phyloP scores from a whole-genome alignment of 805 yeast species.

The Myxozyma sirexii region DNA sequence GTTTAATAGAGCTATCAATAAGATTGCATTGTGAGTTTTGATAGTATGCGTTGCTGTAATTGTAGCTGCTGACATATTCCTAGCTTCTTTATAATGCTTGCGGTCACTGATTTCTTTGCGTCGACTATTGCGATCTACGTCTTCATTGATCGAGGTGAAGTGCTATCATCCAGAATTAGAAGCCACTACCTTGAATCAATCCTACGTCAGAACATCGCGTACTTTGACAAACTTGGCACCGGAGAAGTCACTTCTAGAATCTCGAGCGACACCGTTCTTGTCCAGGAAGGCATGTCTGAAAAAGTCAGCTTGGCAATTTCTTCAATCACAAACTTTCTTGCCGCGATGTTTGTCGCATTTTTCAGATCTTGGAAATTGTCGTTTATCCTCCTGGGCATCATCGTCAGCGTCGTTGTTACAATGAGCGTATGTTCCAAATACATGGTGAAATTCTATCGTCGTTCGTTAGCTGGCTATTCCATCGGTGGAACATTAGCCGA shows the following conservation, averaged over 20 bases:
- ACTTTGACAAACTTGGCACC: slow-evolving; percentile 47
- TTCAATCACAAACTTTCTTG: slow-evolving; percentile 45
- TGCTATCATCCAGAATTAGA: slow-evolving; percentile 46
- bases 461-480: slow-evolving; percentile 16
- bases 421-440: slow-evolving; percentile 41
- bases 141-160: slow-evolving; percentile 47
- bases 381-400: slow-evolving; percentile 42
- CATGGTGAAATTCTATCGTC: slow-evolving; percentile 31
- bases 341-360: slow-evolving; percentile 46
- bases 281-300: slow-evolving; percentile 49
- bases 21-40: slow-evolving; percentile 39
- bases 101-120: slow-evolving; percentile 13
- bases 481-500: slow-evolving; percentile 44
- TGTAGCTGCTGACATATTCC: background rate
- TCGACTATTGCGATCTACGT: slow-evolving; percentile 40
- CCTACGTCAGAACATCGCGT: slow-evolving; percentile 47
- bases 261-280: slow-evolving; percentile 46
- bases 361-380: slow-evolving; percentile 46
- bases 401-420: slow-evolving; percentile 38
- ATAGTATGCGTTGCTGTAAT: too few relatives aligned
- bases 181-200: slow-evolving; percentile 43
- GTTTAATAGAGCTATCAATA: slow-evolving; percentile 44
- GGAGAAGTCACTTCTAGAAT: slow-evolving; percentile 50
- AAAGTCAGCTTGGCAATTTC: slow-evolving; percentile 44
- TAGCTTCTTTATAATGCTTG: slow-evolving; percentile 17